Conservation (phyloP, 1,139 yeast species). For the Candida labiduridarum region DNA sequence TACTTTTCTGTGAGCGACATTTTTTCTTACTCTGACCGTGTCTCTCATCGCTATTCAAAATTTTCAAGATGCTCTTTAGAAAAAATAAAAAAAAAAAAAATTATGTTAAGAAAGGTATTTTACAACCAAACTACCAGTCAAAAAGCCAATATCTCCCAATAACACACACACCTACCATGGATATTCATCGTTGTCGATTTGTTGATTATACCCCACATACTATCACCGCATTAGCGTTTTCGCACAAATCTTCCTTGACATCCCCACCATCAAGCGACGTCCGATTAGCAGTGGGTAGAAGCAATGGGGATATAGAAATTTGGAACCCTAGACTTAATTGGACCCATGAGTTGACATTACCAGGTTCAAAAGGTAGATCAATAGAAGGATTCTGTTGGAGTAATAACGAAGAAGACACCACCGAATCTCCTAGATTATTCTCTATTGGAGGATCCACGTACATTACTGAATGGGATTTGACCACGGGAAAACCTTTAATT, state of each 20-base stretch:
- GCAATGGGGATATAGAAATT: conserved; percentile 93
- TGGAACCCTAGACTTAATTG: conserved; percentile 84
- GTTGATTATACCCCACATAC: conserved; percentile 88
- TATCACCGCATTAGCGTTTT: conserved; percentile 81
- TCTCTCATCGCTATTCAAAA: conserved; percentile 2
- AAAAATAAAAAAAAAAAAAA: not conserved
- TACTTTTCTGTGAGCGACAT: not conserved
- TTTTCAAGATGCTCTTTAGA: not conserved
- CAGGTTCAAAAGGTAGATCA: conserved; percentile 81
- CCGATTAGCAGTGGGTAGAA: conserved; percentile 88
- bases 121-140: not conserved
- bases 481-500: conserved; percentile 68
- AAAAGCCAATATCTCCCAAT: not conserved
- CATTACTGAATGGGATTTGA: conserved; percentile 90
- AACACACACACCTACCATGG: conserved; percentile 42
- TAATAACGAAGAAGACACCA: conserved; percentile 36
- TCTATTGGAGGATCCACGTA: conserved; percentile 93
- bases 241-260: conserved; percentile 58
- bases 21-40: not conserved
- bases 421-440: conserved; percentile 64
- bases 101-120: not conserved
- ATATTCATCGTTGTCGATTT: conserved; percentile 89
- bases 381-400: conserved; percentile 90
- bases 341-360: conserved; percentile 61
- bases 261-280: conserved; percentile 59